A percentile compares a stretch with the other conserved stretches of the same genome.
phyloP scores from a whole-genome alignment of 2,329 filamentous ascomycete genomes.

The Lasiodiplodia sp. region DNA sequence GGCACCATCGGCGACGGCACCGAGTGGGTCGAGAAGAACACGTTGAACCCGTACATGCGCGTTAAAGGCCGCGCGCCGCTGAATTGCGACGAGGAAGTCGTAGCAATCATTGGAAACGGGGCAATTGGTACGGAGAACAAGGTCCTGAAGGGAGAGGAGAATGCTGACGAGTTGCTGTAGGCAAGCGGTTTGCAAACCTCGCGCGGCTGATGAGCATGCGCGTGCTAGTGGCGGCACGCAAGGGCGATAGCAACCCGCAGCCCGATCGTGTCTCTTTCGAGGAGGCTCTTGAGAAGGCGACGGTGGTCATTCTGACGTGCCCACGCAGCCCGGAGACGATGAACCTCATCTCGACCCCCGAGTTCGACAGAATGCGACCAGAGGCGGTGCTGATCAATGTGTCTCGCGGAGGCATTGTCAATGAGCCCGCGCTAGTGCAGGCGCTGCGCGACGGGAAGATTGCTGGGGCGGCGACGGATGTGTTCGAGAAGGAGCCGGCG shows the following conservation, averaged over 20 bases:
- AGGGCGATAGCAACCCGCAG: slow-evolving; percentile 36
- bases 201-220: slow-evolving; percentile 56
- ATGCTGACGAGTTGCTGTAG: slow-evolving; percentile 35
- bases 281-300: slow-evolving; percentile 46
- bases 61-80: slow-evolving; percentile 45
- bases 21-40: slow-evolving; percentile 37
- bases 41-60: slow-evolving; percentile 40
- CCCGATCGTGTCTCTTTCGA: slow-evolving; percentile 46
- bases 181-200: slow-evolving; percentile 55
- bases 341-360: slow-evolving; percentile 45
- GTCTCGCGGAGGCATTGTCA: slow-evolving; percentile 58
- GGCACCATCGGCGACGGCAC: slow-evolving; percentile 29
- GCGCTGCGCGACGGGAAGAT: slow-evolving; percentile 56
- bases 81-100: slow-evolving; percentile 56
- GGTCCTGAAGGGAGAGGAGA: neutral
- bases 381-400: slow-evolving; percentile 59
- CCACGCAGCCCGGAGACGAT: slow-evolving; percentile 44
- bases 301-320: slow-evolving; percentile 48
- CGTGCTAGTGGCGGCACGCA: slow-evolving; percentile 58
- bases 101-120: slow-evolving; percentile 61
- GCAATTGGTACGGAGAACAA: slow-evolving; percentile 47
- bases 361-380: slow-evolving; percentile 54
- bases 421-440: slow-evolving; percentile 56
- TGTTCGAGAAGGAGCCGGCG: slow-evolving; percentile 58
- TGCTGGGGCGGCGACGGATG: slow-evolving; percentile 60